Evolutionary conservation across 345 rosid species (phyloP).

Genomic region (Jatropha curcas): DNA sequence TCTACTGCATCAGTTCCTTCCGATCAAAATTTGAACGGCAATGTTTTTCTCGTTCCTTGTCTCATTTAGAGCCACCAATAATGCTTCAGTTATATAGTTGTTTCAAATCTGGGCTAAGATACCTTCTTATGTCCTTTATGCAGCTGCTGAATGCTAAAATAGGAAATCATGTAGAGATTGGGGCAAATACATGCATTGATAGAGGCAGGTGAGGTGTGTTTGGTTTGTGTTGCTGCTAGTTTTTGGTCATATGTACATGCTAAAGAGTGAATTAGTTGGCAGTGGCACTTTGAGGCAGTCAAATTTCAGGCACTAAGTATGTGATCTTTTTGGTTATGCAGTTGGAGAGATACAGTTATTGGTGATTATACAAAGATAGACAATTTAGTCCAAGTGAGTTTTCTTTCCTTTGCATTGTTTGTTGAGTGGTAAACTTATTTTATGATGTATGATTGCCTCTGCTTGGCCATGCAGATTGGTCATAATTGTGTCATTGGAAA

Average conservation of each 20-base stretch:
- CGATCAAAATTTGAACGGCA: too few relatives aligned
- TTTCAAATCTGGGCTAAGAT: conserved; percentile 1
- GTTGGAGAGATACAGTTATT: conserved; percentile 84
- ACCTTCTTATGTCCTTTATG: background rate
- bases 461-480: conserved; percentile 53
- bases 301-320: conserved; percentile 7
- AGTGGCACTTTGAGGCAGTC: background rate
- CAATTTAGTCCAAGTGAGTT: conserved; percentile 76
- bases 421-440: background rate
- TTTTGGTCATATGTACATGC: background rate
- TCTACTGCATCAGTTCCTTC: background rate
- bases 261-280: background rate
- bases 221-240: conserved; percentile 6
- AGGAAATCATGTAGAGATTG: conserved; percentile 77
- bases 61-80: background rate
- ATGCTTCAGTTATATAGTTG: conserved; percentile 4
- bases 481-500: conserved; percentile 77
- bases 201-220: conserved; percentile 67
- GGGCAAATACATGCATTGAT: conserved; percentile 86
- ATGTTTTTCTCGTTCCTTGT: background rate
- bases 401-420: conserved; percentile 12
- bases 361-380: conserved; percentile 82
- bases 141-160: conserved; percentile 64
- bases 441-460: conserved; percentile 12
- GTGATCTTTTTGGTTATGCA: conserved; percentile 36